These are phyloP conservation scores for Dalechampia spathulata DNA, from an alignment of 441 rosid genomes.

Conservation along the genomic window DNA sequence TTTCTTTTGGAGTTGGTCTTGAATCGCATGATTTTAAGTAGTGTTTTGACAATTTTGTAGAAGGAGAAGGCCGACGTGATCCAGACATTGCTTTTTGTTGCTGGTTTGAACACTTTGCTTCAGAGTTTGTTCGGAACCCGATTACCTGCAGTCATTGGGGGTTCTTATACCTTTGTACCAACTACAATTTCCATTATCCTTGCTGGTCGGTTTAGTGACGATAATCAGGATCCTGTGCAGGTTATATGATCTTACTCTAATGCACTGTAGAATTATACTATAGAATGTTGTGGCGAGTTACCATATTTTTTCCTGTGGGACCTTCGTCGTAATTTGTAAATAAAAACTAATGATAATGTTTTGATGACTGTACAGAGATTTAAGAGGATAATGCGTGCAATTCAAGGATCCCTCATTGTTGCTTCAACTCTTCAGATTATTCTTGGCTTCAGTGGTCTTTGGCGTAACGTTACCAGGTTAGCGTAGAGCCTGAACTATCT, in stretches of 20 bases:
- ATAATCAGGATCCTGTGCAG: conserved; percentile 51
- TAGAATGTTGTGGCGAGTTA: not conserved
- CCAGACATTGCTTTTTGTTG: conserved; percentile 85
- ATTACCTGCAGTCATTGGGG: conserved; percentile 88
- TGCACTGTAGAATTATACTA: not conserved
- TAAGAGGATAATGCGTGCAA: conserved; percentile 79
- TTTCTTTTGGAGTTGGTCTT: conserved; percentile 1
- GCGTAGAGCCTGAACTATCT: conserved; percentile 15
- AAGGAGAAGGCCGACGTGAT: conserved; percentile 88
- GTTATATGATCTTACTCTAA: conserved; percentile 34
- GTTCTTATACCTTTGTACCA: conserved; percentile 81
- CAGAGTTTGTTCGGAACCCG: conserved; percentile 73
- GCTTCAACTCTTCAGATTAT: conserved; percentile 94
- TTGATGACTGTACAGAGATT: conserved; percentile 50
- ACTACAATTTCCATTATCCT: conserved; percentile 85
- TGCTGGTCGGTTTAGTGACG: conserved; percentile 70
- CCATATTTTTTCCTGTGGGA: not conserved
- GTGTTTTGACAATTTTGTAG: conserved; percentile 28
- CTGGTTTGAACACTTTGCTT: conserved; percentile 91
- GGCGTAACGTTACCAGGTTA: conserved; percentile 90
- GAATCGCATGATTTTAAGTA: conserved; percentile 3
- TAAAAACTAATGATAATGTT: conserved; percentile 8
- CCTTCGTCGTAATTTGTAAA: not conserved
- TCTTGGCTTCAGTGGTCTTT: conserved; percentile 95
- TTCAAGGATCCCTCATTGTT: conserved; percentile 86